Percentiles rank a stretch among this genome's conserved stretches.
These are phyloP conservation scores for Haplosporangium gracile DNA, from an alignment of 192 early-diverging fungal species.

Conservation along the genomic window DNA sequence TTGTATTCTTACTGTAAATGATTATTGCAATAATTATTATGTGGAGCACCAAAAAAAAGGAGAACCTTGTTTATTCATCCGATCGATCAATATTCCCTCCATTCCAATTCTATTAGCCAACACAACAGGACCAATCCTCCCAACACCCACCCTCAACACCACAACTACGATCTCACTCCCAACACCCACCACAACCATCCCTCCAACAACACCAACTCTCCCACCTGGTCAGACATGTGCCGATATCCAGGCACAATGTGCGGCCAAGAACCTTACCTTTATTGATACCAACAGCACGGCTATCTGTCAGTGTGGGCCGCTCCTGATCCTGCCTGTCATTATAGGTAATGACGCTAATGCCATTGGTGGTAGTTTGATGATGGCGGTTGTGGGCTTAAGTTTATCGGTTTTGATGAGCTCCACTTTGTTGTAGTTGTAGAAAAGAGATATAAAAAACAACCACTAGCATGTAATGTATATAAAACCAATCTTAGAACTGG, in stretches of 20 bases:
- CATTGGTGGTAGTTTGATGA: not conserved
- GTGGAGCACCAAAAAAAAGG: not conserved
- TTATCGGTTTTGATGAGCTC: not conserved
- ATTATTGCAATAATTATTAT: constrained; percentile 6
- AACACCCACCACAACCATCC: constrained; percentile 6
- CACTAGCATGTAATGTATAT: too few relatives aligned
- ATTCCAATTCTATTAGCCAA: not conserved
- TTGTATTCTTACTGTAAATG: not conserved
- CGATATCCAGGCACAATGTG: constrained; percentile 41
- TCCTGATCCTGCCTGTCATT: not conserved
- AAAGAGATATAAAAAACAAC: not conserved
- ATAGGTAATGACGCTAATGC: not conserved
- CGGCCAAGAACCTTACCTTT: constrained; percentile 18
- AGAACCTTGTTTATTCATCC: not conserved
- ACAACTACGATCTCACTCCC: not conserved
- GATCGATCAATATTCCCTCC: too few relatives aligned
- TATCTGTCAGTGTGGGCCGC: not conserved
- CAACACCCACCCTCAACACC: not conserved
- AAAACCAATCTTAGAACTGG: too few relatives aligned
- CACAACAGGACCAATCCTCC: not conserved
- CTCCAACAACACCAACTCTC: constrained; percentile 8
- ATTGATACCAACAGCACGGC: not conserved
- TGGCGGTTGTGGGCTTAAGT: not conserved
- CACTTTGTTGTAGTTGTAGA: not conserved
- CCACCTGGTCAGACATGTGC: constrained; percentile 14